phyloP scores from a whole-genome alignment of 2,329 filamentous ascomycete genomes.

The Colletotrichum theobromicola region DNA sequence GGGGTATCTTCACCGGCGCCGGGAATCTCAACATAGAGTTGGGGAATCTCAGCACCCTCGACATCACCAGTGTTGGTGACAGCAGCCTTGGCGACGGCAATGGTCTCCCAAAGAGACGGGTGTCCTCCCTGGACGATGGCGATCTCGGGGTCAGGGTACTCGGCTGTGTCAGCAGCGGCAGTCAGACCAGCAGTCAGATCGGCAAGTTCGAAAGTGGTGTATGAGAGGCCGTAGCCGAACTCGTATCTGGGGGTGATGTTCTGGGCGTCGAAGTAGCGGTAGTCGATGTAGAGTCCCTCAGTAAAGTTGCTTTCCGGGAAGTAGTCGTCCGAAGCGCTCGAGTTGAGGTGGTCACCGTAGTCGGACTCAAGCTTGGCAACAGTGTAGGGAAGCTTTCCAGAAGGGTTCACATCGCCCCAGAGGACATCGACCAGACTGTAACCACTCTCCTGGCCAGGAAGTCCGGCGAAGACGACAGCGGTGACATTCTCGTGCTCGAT shows the following conservation, averaged over 20 bases:
- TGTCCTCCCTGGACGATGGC: slow-evolving; percentile 48
- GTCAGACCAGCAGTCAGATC: slow-evolving; percentile 41
- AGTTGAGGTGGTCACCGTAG: slow-evolving; percentile 51
- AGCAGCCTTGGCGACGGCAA: slow-evolving; percentile 42
- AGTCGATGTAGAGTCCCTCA: slow-evolving; percentile 59
- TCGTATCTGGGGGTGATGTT: slow-evolving; percentile 57
- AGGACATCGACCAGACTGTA: slow-evolving; percentile 59
- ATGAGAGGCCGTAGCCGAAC: slow-evolving; percentile 62
- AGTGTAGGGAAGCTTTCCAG: slow-evolving; percentile 67
- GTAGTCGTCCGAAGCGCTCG: slow-evolving; percentile 30
- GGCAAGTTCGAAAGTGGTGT: slow-evolving; percentile 58
- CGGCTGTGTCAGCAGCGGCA: slow-evolving; percentile 28
- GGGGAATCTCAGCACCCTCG: slow-evolving; percentile 51
- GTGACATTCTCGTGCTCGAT: slow-evolving; percentile 69
- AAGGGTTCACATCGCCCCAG: slow-evolving; percentile 62
- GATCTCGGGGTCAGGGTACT: slow-evolving; percentile 47
- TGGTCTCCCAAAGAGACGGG: slow-evolving; percentile 51
- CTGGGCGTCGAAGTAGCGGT: slow-evolving; percentile 56
- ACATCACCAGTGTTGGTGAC: slow-evolving; percentile 48
- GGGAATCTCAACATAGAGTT: slow-evolving; percentile 54
- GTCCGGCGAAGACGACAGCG: slow-evolving; percentile 66
- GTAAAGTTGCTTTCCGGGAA: slow-evolving; percentile 58
- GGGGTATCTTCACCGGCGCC: slow-evolving; percentile 44
- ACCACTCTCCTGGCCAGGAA: slow-evolving; percentile 69
- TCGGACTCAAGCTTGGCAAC: slow-evolving; percentile 61